These are phyloP conservation scores for Leptographium procerum DNA, from an alignment of 2,329 filamentous ascomycete genomes.

Conservation along the genomic window DNA sequence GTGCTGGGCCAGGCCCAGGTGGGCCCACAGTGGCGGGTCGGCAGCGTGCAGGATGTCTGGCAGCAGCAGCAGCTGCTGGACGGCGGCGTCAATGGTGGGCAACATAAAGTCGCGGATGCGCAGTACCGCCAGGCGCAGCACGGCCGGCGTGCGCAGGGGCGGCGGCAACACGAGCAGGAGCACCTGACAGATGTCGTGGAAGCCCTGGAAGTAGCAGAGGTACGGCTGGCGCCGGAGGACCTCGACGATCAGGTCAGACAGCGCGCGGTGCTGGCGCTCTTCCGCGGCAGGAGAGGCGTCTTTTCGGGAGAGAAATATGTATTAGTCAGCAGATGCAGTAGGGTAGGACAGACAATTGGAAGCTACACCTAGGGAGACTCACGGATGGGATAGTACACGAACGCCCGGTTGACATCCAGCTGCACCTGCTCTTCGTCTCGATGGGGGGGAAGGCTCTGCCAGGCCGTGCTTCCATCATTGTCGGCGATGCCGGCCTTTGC, in stretches of 20 bases:
- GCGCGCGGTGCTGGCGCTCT: conserved; percentile 57
- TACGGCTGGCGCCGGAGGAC: conserved; percentile 71
- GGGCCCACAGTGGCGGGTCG: conserved; percentile 59
- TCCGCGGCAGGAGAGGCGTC: conserved; percentile 61
- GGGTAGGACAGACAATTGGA: background rate
- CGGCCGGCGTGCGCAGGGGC: conserved; percentile 45
- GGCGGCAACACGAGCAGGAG: conserved; percentile 73
- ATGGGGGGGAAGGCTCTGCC: conserved; percentile 61
- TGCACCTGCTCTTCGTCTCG: conserved; percentile 82
- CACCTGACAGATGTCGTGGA: conserved; percentile 96
- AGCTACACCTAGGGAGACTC: conserved; percentile 18
- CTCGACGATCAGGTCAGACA: conserved; percentile 69
- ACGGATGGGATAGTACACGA: conserved; percentile 90
- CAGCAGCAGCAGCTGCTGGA: conserved; percentile 77
- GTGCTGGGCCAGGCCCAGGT: conserved; percentile 59
- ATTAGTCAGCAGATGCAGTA: background rate
- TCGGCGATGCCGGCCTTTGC: conserved; percentile 9
- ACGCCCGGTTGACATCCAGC: conserved; percentile 90
- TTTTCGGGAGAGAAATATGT: conserved; percentile 21
- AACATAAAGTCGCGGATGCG: conserved; percentile 98
- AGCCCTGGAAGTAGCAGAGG: conserved; percentile 95
- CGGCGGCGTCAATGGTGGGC: conserved; percentile 67
- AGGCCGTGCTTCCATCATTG: conserved; percentile 22
- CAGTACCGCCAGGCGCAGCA: conserved; percentile 74
- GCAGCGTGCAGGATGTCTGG: conserved; percentile 66